Conservation (phyloP, 2,329 filamentous ascomycete genomes). For the Endothia cerciana region DNA sequence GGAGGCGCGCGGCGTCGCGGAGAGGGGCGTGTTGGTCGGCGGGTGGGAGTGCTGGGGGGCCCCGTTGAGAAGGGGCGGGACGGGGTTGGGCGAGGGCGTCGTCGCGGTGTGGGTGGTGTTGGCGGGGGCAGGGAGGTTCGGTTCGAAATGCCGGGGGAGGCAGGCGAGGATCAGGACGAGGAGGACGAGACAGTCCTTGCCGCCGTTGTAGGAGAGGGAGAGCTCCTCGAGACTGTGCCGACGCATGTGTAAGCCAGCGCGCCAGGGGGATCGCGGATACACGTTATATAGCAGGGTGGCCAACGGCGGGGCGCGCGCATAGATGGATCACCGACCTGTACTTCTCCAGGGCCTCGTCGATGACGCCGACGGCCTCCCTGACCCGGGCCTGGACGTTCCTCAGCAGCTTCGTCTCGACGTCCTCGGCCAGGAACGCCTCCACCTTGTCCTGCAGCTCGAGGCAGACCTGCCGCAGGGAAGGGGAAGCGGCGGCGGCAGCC, state of each 20-base stretch:
- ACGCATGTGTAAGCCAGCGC: background rate
- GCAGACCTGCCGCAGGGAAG: conserved; percentile 43
- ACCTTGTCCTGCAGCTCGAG: conserved; percentile 62
- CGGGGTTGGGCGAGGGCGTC: conserved; percentile 22
- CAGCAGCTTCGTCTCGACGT: conserved; percentile 57
- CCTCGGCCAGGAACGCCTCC: conserved; percentile 65
- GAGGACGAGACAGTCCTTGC: conserved; percentile 95
- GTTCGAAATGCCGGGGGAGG: conserved; percentile 46
- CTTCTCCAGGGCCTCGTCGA: conserved; percentile 72
- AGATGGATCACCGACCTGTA: conserved; percentile 70
- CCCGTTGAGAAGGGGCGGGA: background rate
- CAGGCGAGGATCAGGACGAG: conserved; percentile 81
- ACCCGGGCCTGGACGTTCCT: conserved; percentile 74
- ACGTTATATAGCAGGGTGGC: too few relatives aligned
- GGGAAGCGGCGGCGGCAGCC: conserved; percentile 7
- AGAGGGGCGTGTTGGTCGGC: conserved; percentile 25
- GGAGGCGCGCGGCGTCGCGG: conserved; percentile 26
- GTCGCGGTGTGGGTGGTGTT: too few relatives aligned
- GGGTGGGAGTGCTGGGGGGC: conserved; percentile 17
- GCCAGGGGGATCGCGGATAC: background rate
- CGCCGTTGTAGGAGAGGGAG: conserved; percentile 94
- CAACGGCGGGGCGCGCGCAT: too few relatives aligned
- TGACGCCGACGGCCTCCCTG: conserved; percentile 70
- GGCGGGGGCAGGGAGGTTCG: conserved; percentile 33
- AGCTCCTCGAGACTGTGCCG: conserved; percentile 70